phyloP scores from a whole-genome alignment of 305 asterid species.

The Fraxinus sp. region DNA sequence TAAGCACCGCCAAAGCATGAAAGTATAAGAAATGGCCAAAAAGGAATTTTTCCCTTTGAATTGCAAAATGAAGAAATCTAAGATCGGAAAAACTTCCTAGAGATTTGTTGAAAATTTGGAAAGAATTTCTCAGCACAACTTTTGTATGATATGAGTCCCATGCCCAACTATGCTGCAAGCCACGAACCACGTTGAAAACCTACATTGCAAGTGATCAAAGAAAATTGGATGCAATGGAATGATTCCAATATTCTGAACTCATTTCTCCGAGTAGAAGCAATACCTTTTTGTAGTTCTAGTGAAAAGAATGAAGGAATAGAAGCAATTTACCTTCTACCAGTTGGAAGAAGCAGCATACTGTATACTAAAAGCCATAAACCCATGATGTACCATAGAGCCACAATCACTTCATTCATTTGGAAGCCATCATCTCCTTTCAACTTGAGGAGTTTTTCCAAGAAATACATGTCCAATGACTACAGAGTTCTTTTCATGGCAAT shows the following conservation, averaged over 20 bases:
- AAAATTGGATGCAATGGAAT: neutral
- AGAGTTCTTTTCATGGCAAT: neutral
- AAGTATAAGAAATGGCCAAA: constrained; percentile 72
- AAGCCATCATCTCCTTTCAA: constrained; percentile 88
- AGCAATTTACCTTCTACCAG: constrained; percentile 70
- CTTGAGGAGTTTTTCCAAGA: constrained; percentile 68
- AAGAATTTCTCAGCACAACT: neutral
- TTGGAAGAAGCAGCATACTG: constrained; percentile 81
- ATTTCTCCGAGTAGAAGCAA: neutral
- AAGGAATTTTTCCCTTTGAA: constrained; percentile 59
- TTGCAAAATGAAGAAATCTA: constrained; percentile 39
- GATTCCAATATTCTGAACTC: neutral
- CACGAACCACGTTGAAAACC: neutral
- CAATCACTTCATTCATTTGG: constrained; percentile 71
- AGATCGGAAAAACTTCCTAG: neutral
- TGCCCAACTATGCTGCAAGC: neutral
- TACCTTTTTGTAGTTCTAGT: neutral
- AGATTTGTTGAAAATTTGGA: neutral
- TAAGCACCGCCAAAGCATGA: constrained; percentile 70
- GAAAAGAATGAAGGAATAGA: neutral
- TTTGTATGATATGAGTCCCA: neutral
- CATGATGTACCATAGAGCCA: constrained; percentile 82
- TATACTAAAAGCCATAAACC: constrained; percentile 87
- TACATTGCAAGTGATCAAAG: neutral
- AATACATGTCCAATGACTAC: constrained; percentile 70